Base-by-base conservation (phyloP, 169 alveolate species). In the Cryptosporidium ryanae region DNA sequence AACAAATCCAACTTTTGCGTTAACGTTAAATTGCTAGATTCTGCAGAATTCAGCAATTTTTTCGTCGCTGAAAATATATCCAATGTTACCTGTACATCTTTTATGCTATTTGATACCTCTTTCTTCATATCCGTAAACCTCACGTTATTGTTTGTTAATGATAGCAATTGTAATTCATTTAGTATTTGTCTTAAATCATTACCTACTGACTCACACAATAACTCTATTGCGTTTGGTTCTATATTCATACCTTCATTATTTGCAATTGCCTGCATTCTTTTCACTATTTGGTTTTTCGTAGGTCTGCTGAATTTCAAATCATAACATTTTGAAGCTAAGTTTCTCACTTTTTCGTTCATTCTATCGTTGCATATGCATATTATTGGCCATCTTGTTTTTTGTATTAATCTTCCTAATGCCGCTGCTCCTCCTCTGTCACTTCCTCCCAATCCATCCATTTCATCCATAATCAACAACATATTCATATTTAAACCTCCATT, bases 401-500 rank as follows among this genome's bases (percentile, higher is more conserved):
- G 97, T 3, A 98, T 96, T 38, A 98, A 94, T 82, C 96, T 93
- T 12, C 97, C 94, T 17, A 98, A 90, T 10, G 99, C 99, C 54
- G 95, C 93, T 48, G 96, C 92, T 1, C 99, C 99, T 6, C 99
- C 99, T 52, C 98, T 91, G 89, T 98, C 99, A 27, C 99, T 98
- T 10, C 98, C 98, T 32, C 98, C 95, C 96, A 97, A 95, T 48
- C 99, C 99, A 91, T 98, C 99, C 31, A 98, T 97, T 92, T 98
- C 99, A 87, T 98, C 99, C 98, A 98, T 96, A 38, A 96, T 83
- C 59, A 96, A 89, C 27, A 95, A 90, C 17, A 96, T 91, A 82
- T 89, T 89, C 71, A 90, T 76, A 91, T 92, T 66, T 68, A 87
- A 81, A 55, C 92, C 82, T 87, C 90, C 50, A 18, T 57, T 59